These are phyloP conservation scores for Diplodia intermedia DNA, from an alignment of 2,329 filamentous ascomycete species.

Conservation along the genomic window DNA sequence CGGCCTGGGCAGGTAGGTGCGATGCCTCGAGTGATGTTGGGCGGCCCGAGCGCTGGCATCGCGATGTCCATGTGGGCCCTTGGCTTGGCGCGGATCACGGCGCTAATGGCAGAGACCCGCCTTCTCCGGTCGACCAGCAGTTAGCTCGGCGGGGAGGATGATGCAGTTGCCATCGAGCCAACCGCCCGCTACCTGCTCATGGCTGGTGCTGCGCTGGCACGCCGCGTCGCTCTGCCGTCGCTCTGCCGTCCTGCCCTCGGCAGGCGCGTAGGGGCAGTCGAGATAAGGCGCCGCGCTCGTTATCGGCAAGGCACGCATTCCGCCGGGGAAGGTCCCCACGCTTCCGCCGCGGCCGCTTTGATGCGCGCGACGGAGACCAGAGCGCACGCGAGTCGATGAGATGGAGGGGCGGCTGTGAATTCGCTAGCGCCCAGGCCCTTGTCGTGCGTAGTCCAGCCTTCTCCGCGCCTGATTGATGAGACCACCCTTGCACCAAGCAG, in stretches of 20 bases:
- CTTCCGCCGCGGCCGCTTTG: slow-evolving; percentile 13
- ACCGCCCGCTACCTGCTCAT: not conserved
- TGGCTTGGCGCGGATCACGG: slow-evolving; percentile 24
- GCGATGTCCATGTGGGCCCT: slow-evolving; percentile 19
- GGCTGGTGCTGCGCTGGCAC: slow-evolving; percentile 8
- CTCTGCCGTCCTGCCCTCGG: too few species aligned
- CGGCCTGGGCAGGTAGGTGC: not conserved
- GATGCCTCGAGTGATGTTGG: not conserved
- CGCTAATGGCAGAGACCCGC: slow-evolving; percentile 15
- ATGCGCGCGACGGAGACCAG: slow-evolving; percentile 1
- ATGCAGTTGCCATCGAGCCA: slow-evolving; percentile 1
- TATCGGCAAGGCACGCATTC: slow-evolving; percentile 9
- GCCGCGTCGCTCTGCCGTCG: not conserved
- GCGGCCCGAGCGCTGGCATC: slow-evolving; percentile 22
- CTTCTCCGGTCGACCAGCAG: slow-evolving; percentile 11
- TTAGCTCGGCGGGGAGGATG: slow-evolving; percentile 1
- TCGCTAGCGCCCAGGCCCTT: slow-evolving; percentile 22
- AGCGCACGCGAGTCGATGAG: slow-evolving; percentile 2
- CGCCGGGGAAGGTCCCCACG: slow-evolving; percentile 13
- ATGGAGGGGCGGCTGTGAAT: not conserved
- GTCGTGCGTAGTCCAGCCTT: slow-evolving; percentile 20
- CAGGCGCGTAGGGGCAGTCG: not conserved
- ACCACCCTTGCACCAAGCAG: slow-evolving; percentile 25
- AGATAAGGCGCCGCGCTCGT: slow-evolving; percentile 14
- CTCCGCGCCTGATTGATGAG: slow-evolving; percentile 19